These are phyloP conservation scores for Adansonia gregorii DNA, from an alignment of 441 rosid species.

Conservation along the genomic window DNA sequence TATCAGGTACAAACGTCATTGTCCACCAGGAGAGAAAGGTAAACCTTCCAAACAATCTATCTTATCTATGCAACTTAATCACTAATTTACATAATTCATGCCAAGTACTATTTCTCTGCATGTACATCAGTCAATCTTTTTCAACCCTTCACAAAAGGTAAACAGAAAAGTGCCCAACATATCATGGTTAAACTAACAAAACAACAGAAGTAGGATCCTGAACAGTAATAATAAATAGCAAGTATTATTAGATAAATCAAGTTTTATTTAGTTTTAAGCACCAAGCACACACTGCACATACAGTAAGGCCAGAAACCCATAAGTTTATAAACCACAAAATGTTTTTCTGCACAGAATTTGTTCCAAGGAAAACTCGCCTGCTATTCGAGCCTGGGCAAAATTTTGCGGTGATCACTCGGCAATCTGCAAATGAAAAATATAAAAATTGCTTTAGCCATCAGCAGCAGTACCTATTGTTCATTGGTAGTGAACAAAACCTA, in stretches of 20 bases:
- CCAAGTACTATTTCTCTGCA: slow-evolving; percentile 25
- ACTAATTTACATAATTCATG: not conserved
- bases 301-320: slow-evolving; percentile 11
- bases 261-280: slow-evolving; percentile 24
- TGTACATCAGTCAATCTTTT: slow-evolving; percentile 22
- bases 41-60: not conserved
- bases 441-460: not conserved
- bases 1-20: not conserved
- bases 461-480: not conserved
- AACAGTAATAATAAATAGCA: slow-evolving; percentile 12
- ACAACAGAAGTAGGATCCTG: not conserved
- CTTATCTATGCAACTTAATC: not conserved
- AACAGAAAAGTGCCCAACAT: not conserved
- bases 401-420: slow-evolving; percentile 41
- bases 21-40: not conserved
- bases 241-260: slow-evolving; percentile 12
- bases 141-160: not conserved
- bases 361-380: slow-evolving; percentile 5
- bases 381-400: slow-evolving; percentile 24
- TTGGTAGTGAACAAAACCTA: not conserved
- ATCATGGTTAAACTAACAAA: not conserved
- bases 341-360: slow-evolving; percentile 11
- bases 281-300: slow-evolving; percentile 25
- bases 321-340: not conserved
- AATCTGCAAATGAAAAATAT: slow-evolving; percentile 40